Conservation (phyloP, 805 yeast species). For the Monosporozyma solicola region DNA sequence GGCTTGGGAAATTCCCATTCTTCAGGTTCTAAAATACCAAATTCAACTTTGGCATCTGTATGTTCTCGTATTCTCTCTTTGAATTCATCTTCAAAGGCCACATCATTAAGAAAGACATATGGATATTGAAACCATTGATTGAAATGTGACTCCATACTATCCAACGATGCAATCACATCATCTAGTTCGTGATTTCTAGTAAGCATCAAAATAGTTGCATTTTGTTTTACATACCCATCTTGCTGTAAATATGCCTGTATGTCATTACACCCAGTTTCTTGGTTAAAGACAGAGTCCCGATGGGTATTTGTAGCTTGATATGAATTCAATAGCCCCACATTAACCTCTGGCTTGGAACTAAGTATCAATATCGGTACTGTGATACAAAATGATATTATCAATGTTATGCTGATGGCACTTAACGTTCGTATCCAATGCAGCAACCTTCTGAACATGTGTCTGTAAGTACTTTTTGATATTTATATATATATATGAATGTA, state of each 20-base stretch:
- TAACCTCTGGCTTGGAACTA: background rate
- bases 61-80: conserved; percentile 39
- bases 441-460: background rate
- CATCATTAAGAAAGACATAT: conserved; percentile 83
- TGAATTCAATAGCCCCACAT: conserved; percentile 8
- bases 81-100: conserved; percentile 59
- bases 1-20: conserved; percentile 62
- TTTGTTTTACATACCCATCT: conserved; percentile 40
- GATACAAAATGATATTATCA: conserved; percentile 4
- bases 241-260: conserved; percentile 27
- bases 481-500: background rate
- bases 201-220: conserved; percentile 77
- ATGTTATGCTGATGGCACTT: conserved; percentile 1
- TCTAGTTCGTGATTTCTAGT: conserved; percentile 73
- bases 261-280: conserved; percentile 45
- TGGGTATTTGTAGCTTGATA: conserved; percentile 12
- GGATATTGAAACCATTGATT: conserved; percentile 93
- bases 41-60: conserved; percentile 56
- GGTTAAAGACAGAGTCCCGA: conserved; percentile 40
- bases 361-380: conserved; percentile 4
- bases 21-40: conserved; percentile 52
- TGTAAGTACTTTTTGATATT: background rate
- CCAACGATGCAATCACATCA: conserved; percentile 68
- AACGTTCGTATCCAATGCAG: background rate
- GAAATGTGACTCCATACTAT: conserved; percentile 74